Evolutionary conservation across 371 early-diverging fungal species (phyloP).

Genomic region (Circinella minor): DNA sequence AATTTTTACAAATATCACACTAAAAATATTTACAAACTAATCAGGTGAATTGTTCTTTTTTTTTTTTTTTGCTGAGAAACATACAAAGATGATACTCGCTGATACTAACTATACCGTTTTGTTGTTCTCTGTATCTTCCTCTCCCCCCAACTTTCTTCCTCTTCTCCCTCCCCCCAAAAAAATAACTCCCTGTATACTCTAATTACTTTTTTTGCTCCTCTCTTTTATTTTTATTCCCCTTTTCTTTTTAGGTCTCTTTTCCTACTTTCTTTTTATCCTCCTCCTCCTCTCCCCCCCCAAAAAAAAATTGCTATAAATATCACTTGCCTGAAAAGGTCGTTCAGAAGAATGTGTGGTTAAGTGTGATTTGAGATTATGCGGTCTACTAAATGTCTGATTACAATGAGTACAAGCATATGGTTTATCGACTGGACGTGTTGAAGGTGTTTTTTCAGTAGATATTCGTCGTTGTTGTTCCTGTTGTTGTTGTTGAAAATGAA

Average conservation of each 20-base stretch:
- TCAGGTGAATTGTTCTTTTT: background rate
- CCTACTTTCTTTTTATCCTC: no score
- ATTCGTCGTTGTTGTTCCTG: background rate
- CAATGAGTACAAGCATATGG: conserved; percentile 44
- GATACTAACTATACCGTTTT: no score
- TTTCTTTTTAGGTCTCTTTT: background rate
- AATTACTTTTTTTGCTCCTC: no score
- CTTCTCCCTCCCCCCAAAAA: background rate
- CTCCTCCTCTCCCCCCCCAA: no score
- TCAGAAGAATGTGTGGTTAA: conserved; percentile 49
- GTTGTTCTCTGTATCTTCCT: background rate
- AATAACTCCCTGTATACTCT: no score
- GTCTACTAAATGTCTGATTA: conserved; percentile 46
- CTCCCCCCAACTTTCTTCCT: background rate
- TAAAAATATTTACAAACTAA: conserved; percentile 5
- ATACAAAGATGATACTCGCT: no score
- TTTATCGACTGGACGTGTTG: conserved; percentile 16
- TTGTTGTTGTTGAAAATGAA: background rate
- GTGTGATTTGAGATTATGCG: conserved; percentile 56
- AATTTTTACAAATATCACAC: conserved; percentile 45
- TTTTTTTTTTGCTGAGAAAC: no score
- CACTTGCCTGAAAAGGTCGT: conserved; percentile 48
- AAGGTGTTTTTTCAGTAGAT: conserved; percentile 9
- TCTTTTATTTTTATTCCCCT: background rate
- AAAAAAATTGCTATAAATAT: conserved; percentile 10